Evolutionary conservation across 495 filamentous ascomycete species (phyloP).

Genomic region (Tuber indicum): DNA sequence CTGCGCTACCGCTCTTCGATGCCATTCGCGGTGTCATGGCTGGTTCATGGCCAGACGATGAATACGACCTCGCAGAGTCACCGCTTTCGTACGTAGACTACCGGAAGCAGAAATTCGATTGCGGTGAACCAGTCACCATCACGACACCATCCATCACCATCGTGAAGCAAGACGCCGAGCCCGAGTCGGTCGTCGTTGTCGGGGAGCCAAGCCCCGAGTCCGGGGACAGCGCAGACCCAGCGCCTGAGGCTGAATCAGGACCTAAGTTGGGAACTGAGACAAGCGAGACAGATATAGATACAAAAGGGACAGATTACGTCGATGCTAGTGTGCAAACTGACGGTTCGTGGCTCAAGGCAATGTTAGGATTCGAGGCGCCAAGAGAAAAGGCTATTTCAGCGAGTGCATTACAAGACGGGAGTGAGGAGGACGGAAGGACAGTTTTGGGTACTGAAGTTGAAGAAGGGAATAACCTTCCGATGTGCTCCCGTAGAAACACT

Average conservation of each 20-base stretch:
- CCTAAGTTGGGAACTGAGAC: background rate
- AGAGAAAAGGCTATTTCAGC: background rate
- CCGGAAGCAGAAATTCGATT: constrained; percentile 21
- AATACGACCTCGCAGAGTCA: constrained; percentile 30
- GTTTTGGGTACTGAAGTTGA: background rate
- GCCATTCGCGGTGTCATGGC: constrained; percentile 32
- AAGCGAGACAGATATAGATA: background rate
- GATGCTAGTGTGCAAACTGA: background rate
- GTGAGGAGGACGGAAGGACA: background rate
- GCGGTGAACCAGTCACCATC: constrained; percentile 1
- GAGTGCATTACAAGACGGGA: background rate
- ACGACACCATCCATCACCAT: background rate
- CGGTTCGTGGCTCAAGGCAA: background rate
- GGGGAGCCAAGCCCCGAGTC: background rate
- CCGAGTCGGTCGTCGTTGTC: background rate
- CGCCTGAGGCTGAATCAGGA: background rate
- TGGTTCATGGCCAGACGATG: constrained; percentile 33
- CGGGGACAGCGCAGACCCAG: background rate
- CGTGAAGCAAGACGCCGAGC: background rate
- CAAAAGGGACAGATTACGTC: background rate
- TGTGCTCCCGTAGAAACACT: background rate
- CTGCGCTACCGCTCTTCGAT: constrained; percentile 24
- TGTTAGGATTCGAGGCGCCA: background rate
- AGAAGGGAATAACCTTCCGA: background rate
- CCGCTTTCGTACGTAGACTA: constrained; percentile 29